These are phyloP conservation scores for Sugiyamaella neomexicana DNA, from an alignment of 1,139 yeast species.

Conservation along the genomic window DNA sequence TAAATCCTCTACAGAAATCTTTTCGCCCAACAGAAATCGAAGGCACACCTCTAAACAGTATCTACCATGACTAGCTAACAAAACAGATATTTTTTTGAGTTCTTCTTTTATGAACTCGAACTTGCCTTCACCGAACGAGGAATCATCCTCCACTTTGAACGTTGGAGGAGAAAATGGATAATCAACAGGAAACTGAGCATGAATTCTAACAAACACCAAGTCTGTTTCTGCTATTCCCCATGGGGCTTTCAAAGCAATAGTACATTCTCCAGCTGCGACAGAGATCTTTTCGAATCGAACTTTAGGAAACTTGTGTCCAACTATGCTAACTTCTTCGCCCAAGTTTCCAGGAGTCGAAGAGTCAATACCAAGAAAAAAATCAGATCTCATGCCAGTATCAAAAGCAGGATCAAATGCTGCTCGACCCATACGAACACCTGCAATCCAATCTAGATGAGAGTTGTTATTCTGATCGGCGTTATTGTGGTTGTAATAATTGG, in stretches of 20 bases:
- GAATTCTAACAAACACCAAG: conserved; percentile 67
- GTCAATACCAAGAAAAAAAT: conserved; percentile 31
- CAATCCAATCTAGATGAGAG: conserved; percentile 86
- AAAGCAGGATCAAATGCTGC: conserved; percentile 45
- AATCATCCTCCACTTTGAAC: conserved; percentile 77
- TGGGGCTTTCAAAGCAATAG: conserved; percentile 78
- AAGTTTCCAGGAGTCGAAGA: conserved; percentile 64
- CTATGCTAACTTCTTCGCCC: conserved; percentile 87
- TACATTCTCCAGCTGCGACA: conserved; percentile 79
- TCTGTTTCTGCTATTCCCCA: conserved; percentile 54
- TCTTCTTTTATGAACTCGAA: conserved; percentile 52
- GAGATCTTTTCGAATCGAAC: conserved; percentile 83
- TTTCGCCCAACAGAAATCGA: conserved; percentile 79
- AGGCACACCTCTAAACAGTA: conserved; percentile 83
- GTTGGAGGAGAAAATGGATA: conserved; percentile 67
- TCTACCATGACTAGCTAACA: conserved; percentile 55
- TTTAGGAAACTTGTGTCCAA: conserved; percentile 89
- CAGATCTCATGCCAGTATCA: conserved; percentile 27
- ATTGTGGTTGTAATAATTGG: conserved; percentile 3
- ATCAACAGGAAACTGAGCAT: conserved; percentile 62
- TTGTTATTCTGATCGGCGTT: conserved; percentile 34
- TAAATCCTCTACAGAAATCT: conserved; percentile 42
- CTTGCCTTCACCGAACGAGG: conserved; percentile 55
- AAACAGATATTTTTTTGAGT: conserved; percentile 56
- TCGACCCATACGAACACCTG: conserved; percentile 81